These are phyloP conservation scores for Eremothecium sinecaudum DNA, from an alignment of 1,139 yeast genomes.

Conservation along the genomic window DNA sequence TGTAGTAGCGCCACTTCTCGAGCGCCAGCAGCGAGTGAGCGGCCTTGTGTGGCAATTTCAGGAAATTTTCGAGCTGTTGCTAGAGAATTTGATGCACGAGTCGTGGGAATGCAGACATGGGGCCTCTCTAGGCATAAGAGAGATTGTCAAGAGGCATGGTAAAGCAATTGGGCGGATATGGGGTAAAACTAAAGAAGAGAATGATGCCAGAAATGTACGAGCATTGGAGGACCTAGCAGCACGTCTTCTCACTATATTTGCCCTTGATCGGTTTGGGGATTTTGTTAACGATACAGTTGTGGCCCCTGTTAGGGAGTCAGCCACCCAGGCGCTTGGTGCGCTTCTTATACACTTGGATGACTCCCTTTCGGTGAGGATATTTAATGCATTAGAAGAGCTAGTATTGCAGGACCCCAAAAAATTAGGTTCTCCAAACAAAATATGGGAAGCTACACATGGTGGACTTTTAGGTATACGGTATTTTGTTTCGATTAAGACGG, in stretches of 20 bases:
- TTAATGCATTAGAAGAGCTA: constrained; percentile 55
- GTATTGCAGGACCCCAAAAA: constrained; percentile 57
- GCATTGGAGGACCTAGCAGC: constrained; percentile 87
- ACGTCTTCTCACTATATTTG: constrained; percentile 75
- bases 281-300: constrained; percentile 96
- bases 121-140: constrained; percentile 86
- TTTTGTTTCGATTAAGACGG: constrained; percentile 83
- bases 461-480: constrained; percentile 92
- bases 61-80: constrained; percentile 82
- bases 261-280: constrained; percentile 93
- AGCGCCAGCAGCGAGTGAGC: constrained; percentile 66
- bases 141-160: constrained; percentile 77
- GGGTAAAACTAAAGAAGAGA: constrained; percentile 52
- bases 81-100: constrained; percentile 74
- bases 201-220: constrained; percentile 52
- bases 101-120: constrained; percentile 97
- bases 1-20: constrained; percentile 58
- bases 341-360: constrained; percentile 62
- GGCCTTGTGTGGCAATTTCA: constrained; percentile 92
- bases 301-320: constrained; percentile 95
- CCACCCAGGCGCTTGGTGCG: constrained; percentile 92
- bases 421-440: constrained; percentile 25
- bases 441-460: constrained; percentile 98
- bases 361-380: constrained; percentile 49
- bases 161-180: constrained; percentile 74